Conservation (phyloP, 768 basidiomycete species). For the Boletus fagicola region DNA sequence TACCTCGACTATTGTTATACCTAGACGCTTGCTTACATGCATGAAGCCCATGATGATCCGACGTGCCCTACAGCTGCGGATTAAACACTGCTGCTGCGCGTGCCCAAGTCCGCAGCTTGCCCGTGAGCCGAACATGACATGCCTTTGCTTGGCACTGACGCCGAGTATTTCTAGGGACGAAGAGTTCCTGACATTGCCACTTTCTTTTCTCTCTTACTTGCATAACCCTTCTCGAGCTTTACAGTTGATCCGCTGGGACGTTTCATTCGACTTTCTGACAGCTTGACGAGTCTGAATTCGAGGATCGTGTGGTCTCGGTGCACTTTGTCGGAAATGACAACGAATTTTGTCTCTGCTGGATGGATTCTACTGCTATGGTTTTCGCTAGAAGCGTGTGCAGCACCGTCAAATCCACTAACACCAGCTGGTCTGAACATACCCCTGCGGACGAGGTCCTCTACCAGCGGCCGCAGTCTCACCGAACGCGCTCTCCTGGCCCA, state of each 20-base stretch:
- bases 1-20: background rate
- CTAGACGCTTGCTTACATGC: background rate
- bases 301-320: background rate
- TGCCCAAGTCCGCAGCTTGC: background rate
- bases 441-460: slow-evolving; percentile 17
- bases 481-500: slow-evolving; percentile 37
- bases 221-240: background rate
- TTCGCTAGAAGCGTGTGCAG: slow-evolving; percentile 9
- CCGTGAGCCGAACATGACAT: background rate
- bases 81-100: background rate
- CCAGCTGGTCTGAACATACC: slow-evolving; percentile 21
- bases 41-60: background rate
- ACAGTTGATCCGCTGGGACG: background rate
- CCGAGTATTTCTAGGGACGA: slow-evolving; percentile 5
- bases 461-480: background rate
- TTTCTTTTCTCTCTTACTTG: background rate
- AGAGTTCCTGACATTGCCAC: background rate
- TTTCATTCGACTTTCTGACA: background rate
- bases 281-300: background rate
- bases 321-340: slow-evolving; percentile 14
- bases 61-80: background rate
- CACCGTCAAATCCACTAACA: slow-evolving; percentile 12
- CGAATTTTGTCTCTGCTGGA: slow-evolving; percentile 6
- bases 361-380: slow-evolving; percentile 14
- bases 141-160: background rate